Evolutionary conservation across 1,284 basidiomycete species (phyloP), one percentile per base, ranked within the genome.

Genomic region (Fomitopsis betulina): DNA sequence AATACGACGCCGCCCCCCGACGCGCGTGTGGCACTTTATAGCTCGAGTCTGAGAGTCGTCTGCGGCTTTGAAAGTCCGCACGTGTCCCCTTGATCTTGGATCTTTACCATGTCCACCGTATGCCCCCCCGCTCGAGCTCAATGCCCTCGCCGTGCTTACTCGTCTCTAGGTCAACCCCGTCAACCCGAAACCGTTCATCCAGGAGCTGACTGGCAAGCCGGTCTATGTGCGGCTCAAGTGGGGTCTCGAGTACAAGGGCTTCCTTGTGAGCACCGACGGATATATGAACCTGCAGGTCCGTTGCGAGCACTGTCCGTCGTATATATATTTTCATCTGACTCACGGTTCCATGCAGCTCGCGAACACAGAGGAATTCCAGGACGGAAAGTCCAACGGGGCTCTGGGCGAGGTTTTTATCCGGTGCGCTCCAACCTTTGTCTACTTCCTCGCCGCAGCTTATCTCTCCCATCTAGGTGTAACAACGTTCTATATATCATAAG

Each of bases 171-270:
- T 93, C 70, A 85, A 87, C 68, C 96, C 96, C 63, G 94, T 98
- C 68, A 99, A 99, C 77, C 96, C 97, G 19, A 98, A 98, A 78
- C 97, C 97, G 8, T 99, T 99, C 78, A 84, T 99, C 68, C 94
- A 98, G 77, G 94, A 97, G 74, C 87, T 98, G 68, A 98, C 96
- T 27, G 97, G 97, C 67, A 98, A 99, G 82, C 91, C 91, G 49
- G 94, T 98, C 53, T 91, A 88, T 68, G 96, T 99, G 59, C 85
- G 88, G 61, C 85, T 99, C 71, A 99, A 99, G 80, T 99, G 97
- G 97, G 97, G 97, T 62, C 83, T 98, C 62, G 96, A 98, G 74
- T 99, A 99, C 83, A 98, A 96, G 79, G 96, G 97, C 52, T 99
- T 96, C 79, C 83, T 99, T 61, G 96, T 99, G 65, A 96, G 93